Evolutionary conservation across 1,284 basidiomycete species (phyloP), one percentile per base, ranked within the genome.

Genomic region (Microbotryum intermedium): DNA sequence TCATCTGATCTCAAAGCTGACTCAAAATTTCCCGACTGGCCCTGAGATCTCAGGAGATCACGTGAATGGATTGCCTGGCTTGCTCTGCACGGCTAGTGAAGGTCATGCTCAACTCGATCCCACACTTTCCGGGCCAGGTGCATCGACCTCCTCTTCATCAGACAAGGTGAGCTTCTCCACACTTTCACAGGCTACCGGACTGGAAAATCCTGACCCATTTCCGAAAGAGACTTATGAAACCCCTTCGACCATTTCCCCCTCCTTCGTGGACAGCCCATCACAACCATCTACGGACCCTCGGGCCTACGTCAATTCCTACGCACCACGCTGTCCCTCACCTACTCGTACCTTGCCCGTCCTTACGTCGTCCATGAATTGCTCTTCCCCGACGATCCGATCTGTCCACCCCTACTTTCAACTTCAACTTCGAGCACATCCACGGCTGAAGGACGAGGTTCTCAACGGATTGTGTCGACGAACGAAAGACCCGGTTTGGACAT

Each of bases 351-450:
- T 2, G 77, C 80, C 1, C 83, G 86, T 29, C 82, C 79, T 16
- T 93, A 85, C 69, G 82, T 81, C 21, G 87, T 91, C 0, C 88
- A 94, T 72, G 91, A 94, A 73, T 79, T 94, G 0, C 77, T 94
- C 16, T 79, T 77, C 51, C 69, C 76, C 0, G 77, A 76, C 18
- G 82, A 84, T 39, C 34, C 34, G 11, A 39, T 58, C 79, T 80
- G 53, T 74, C 79, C 18, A 62, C 55, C 46, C 43, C 49, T 0
- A 81, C 79, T 6, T 72, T 81, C 21, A 13, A 16, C 34, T 39
- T 39, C 34, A 16, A 39, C 34, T 86, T 85, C 60, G 75, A 48
- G 29, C 18, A 5, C 34, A 5, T 16, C 34, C 18, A 16, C 34
- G 11, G 6, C 34, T 18, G 65, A 43, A 77, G 42, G 67, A 74